A percentile compares a stretch with the other conserved stretches of the same genome.
Evolutionary conservation across 495 filamentous ascomycete genomes (phyloP).

Genomic region (Talaromyces wortmannii): DNA sequence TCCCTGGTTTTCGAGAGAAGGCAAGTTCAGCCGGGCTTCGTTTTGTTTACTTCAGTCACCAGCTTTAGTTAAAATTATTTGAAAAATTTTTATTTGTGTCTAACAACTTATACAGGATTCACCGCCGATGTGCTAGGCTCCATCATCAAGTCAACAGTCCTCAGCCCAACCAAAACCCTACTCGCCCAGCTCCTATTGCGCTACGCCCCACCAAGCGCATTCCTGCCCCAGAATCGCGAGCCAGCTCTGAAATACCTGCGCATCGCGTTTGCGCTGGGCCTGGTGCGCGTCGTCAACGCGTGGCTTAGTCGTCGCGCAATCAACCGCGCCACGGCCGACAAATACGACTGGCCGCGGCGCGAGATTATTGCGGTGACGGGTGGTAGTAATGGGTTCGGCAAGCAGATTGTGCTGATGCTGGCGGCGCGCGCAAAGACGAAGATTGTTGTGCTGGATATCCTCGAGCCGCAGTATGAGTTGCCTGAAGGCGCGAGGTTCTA

Average conservation of each 20-base stretch:
- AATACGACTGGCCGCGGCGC: slow-evolving; percentile 54
- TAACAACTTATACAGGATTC: slow-evolving; percentile 40
- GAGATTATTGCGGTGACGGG: slow-evolving; percentile 70
- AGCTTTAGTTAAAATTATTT: too few species aligned
- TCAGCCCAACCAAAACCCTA: slow-evolving; percentile 53
- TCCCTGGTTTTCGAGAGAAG: slow-evolving; percentile 25
- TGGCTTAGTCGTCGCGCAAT: slow-evolving; percentile 45
- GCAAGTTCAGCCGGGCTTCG: too few species aligned
- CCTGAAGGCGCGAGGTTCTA: slow-evolving; percentile 51
- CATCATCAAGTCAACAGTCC: slow-evolving; percentile 45
- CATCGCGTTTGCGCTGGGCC: slow-evolving; percentile 38
- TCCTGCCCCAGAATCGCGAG: not conserved
- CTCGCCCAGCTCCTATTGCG: slow-evolving; percentile 52
- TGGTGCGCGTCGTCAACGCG: slow-evolving; percentile 37
- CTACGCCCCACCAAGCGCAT: slow-evolving; percentile 21
- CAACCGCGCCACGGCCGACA: slow-evolving; percentile 56
- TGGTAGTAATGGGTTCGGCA: slow-evolving; percentile 63
- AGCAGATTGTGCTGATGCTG: slow-evolving; percentile 51
- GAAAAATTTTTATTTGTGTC: too few species aligned
- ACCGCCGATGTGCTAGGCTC: slow-evolving; percentile 51
- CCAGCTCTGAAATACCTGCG: slow-evolving; percentile 32
- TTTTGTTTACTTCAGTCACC: too few species aligned
- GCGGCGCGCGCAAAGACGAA: slow-evolving; percentile 46
- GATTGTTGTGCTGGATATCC: slow-evolving; percentile 66
- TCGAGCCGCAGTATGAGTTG: slow-evolving; percentile 46